Evolutionary conservation across 2,329 filamentous ascomycete species (phyloP), one percentile per base, ranked within the genome.

Genomic region (Beauveria bassiana): DNA sequence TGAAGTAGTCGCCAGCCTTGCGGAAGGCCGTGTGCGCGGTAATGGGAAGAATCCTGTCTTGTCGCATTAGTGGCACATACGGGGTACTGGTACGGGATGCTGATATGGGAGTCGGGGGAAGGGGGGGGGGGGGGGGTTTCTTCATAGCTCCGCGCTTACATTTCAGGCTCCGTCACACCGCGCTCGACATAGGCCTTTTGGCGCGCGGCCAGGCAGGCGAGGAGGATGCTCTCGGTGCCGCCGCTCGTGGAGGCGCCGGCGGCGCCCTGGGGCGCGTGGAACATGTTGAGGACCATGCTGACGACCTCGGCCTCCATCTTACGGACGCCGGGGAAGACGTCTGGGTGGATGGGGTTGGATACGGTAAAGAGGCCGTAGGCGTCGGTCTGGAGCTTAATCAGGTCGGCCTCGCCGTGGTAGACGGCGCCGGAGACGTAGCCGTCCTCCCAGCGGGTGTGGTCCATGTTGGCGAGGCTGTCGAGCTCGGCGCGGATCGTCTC

Each of bases 281-380:
- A 99, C 73, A 99, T 78, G 50, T 85, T 84, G 64, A 96, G 79
- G 34, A 96, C 92, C 93, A 99, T 99, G 66, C 93, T 89, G 58
- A 99, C 95, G 64, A 99, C 81, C 78, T 99, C 95, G 50, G 95
- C 93, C 79, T 99, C 95, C 95, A 99, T 99, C 84, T 99, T 99
- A 69, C 95, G 83, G 58, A 99, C 93, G 31, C 93, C 95, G 18
- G 95, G 95, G 77, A 99, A 99, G 49, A 99, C 93, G 76, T 99
- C 95, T 7, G 95, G 95, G 74, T 99, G 95, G 67, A 99, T 95
- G 3, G 95, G 95, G 74, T 99, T 99, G 45, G 92, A 85, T 34
- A 99, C 95, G 56, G 92, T 93, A 73, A 99, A 99, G 74, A 90
- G 89, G 66, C 90, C 89, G 80, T 93, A 98, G 0, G 95, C 93